These are phyloP conservation scores for Mrakia hoshinonis DNA, from an alignment of 768 basidiomycete species.

Conservation along the genomic window DNA sequence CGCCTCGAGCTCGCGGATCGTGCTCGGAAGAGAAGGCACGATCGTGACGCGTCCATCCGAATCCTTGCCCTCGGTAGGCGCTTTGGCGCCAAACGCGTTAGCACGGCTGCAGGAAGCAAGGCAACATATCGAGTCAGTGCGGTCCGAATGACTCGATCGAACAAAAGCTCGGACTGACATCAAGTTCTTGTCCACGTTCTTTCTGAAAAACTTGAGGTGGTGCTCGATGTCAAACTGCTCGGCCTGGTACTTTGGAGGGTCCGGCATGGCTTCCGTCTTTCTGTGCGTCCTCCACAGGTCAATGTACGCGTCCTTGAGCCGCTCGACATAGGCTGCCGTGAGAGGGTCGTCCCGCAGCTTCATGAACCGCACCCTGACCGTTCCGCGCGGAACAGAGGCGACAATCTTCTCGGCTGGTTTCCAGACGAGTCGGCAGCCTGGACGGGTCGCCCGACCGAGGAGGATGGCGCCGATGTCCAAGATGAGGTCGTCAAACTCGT, in stretches of 20 bases:
- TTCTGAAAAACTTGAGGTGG: slow-evolving; percentile 29
- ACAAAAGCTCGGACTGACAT: slow-evolving; percentile 15
- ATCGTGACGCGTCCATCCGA: neutral
- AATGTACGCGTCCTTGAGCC: slow-evolving; percentile 18
- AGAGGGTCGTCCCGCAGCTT: slow-evolving; percentile 15
- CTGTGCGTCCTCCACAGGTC: slow-evolving; percentile 21
- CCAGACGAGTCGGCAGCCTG: slow-evolving; percentile 19
- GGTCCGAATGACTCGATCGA: neutral
- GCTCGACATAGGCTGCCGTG: slow-evolving; percentile 6
- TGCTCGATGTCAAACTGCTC: slow-evolving; percentile 22
- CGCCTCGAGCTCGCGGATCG: slow-evolving; percentile 4
- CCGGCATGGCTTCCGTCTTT: slow-evolving; percentile 18
- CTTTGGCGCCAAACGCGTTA: neutral
- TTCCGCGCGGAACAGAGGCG: neutral
- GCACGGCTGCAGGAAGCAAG: neutral
- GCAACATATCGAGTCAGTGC: neutral
- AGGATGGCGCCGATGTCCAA: slow-evolving; percentile 27
- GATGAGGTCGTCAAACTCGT: slow-evolving; percentile 28
- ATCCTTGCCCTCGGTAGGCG: neutral
- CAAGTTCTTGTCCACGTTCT: slow-evolving; percentile 25
- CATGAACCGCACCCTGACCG: slow-evolving; percentile 17
- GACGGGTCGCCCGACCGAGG: slow-evolving; percentile 11
- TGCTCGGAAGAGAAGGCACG: slow-evolving; percentile 25
- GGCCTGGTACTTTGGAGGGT: slow-evolving; percentile 1
- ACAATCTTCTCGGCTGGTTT: slow-evolving; percentile 12